Conservation (phyloP, 495 filamentous ascomycete species). For the Daldinia concentrica region DNA sequence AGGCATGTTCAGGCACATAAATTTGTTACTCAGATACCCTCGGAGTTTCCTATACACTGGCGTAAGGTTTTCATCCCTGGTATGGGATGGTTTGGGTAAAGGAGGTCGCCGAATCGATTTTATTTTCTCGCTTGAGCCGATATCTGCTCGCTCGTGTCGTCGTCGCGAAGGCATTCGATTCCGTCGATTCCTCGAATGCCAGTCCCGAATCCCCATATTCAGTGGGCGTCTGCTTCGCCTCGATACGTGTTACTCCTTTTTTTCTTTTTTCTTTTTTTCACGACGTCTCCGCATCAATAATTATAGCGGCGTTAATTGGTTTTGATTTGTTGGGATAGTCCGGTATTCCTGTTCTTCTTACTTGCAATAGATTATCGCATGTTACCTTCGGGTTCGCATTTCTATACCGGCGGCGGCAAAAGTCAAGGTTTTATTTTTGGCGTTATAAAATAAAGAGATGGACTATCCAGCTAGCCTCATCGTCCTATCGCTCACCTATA, state of each 20-base stretch:
- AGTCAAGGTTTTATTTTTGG: slow-evolving; percentile 37
- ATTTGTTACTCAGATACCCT: slow-evolving; percentile 51
- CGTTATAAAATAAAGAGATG: slow-evolving; percentile 47
- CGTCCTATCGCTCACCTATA: slow-evolving; percentile 34
- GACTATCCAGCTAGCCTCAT: slow-evolving; percentile 17
- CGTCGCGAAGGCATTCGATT: slow-evolving; percentile 19
- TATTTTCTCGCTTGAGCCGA: slow-evolving; percentile 11
- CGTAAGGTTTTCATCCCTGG: slow-evolving; percentile 43
- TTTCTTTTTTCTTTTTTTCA: slow-evolving; percentile 16
- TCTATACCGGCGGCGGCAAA: slow-evolving; percentile 44
- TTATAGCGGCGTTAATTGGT: slow-evolving; percentile 43
- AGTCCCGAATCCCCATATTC: slow-evolving; percentile 4
- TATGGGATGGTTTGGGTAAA: slow-evolving; percentile 10
- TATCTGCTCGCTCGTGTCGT: not conserved
- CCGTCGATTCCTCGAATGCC: slow-evolving; percentile 1
- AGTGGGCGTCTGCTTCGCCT: slow-evolving; percentile 12
- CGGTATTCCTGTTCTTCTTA: slow-evolving; percentile 34
- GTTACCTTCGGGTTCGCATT: slow-evolving; percentile 44
- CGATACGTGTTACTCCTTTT: slow-evolving; percentile 27
- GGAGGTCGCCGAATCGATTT: slow-evolving; percentile 26
- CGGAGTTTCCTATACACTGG: slow-evolving; percentile 47
- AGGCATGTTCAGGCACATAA: slow-evolving; percentile 48
- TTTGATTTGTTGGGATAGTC: slow-evolving; percentile 34
- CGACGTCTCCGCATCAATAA: slow-evolving; percentile 36
- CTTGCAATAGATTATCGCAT: slow-evolving; percentile 47